Percentiles rank a stretch among this genome's conserved stretches.
Evolutionary conservation across 345 rosid genomes (phyloP).

Genomic region (Kernera saxatilis): DNA sequence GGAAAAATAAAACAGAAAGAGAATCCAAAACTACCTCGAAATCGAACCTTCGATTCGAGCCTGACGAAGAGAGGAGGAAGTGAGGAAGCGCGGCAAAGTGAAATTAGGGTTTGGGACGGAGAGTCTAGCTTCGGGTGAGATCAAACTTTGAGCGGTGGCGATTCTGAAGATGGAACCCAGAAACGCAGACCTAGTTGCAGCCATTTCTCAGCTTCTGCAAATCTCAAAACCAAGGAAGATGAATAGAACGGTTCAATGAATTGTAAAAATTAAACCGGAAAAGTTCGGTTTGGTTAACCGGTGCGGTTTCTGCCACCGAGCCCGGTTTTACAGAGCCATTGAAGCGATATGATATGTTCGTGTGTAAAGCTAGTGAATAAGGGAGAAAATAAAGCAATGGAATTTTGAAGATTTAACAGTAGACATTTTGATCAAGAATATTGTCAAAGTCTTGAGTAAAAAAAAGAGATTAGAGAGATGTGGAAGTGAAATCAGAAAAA

Average conservation of each 20-base stretch:
- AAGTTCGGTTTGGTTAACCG: background rate
- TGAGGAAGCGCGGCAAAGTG: conserved; percentile 13
- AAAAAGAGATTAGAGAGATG: too few species aligned
- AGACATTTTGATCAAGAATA: too few species aligned
- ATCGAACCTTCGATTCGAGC: conserved; percentile 19
- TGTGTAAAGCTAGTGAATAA: too few species aligned
- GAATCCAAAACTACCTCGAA: conserved; percentile 9
- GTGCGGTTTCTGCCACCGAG: too few species aligned
- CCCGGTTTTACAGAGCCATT: too few species aligned
- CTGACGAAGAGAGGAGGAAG: conserved; percentile 23
- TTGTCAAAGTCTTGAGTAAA: too few species aligned
- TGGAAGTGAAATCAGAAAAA: too few species aligned
- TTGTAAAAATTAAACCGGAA: background rate
- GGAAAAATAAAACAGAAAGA: background rate
- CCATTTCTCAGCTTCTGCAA: conserved; percentile 28
- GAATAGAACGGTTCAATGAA: background rate
- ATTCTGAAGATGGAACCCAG: conserved; percentile 34
- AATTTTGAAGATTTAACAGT: too few species aligned
- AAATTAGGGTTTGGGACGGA: conserved; percentile 30
- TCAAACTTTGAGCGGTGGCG: conserved; percentile 10
- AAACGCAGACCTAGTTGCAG: conserved; percentile 34
- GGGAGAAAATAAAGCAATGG: too few species aligned
- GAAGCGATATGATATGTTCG: too few species aligned
- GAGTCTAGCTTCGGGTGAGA: conserved; percentile 10
- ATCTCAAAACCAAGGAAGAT: background rate